Conservation (phyloP, 2,329 filamentous ascomycete genomes). For the Pezicula carpinea region DNA sequence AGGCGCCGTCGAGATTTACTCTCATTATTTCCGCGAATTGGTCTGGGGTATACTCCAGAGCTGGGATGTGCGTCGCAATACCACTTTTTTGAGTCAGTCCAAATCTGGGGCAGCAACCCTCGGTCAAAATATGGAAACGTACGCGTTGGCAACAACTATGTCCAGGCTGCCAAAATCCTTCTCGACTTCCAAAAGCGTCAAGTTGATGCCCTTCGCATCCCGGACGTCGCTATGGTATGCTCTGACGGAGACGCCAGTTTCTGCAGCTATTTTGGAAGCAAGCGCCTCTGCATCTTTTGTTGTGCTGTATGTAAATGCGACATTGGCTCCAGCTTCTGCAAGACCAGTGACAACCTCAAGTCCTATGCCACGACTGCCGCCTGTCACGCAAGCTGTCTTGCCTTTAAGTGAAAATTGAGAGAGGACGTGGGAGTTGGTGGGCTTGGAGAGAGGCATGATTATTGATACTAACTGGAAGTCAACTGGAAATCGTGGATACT, state of each 20-base stretch:
- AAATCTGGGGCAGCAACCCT: too few species aligned
- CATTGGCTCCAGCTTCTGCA: conserved; percentile 39
- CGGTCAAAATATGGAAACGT: not conserved
- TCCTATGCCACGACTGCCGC: conserved; percentile 40
- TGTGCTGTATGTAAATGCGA: conserved; percentile 31
- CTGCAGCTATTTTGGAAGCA: conserved; percentile 15
- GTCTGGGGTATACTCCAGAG: conserved; percentile 36
- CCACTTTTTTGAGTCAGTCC: conserved; percentile 36
- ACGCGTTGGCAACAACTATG: conserved; percentile 37
- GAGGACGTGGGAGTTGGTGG: conserved; percentile 12
- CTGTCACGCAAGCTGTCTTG: conserved; percentile 39
- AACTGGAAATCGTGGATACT: conserved; percentile 10
- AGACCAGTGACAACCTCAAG: conserved; percentile 37
- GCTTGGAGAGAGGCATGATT: conserved; percentile 13
- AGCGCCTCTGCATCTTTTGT: conserved; percentile 21
- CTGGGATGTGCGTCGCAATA: conserved; percentile 32
- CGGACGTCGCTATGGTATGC: conserved; percentile 35
- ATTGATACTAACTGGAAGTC: conserved; percentile 12
- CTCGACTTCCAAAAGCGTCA: not conserved
- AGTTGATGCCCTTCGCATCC: conserved; percentile 1
- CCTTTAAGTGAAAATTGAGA: conserved; percentile 29
- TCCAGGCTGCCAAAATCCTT: conserved; percentile 31
- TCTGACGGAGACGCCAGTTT: conserved; percentile 18
- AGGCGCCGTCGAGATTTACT: conserved; percentile 32
- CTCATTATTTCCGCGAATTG: conserved; percentile 33